Evolutionary conservation across 2,329 filamentous ascomycete genomes (phyloP).

Genomic region (Fusarium succisae): DNA sequence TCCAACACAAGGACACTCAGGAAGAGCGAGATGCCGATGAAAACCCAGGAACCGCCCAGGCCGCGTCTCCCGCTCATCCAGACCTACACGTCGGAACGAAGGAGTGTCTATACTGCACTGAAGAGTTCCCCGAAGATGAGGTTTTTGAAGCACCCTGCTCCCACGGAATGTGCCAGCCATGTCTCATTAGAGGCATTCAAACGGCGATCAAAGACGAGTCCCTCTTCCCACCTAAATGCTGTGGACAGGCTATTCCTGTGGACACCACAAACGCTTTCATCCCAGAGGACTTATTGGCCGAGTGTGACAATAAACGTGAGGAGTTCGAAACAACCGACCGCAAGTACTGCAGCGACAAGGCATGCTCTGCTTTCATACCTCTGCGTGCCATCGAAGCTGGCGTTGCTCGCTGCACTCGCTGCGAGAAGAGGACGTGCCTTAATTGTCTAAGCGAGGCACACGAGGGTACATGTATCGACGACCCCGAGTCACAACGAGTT

Average conservation of each 20-base stretch:
- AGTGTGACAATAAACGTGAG: fast-evolving
- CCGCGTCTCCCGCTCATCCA: fast-evolving
- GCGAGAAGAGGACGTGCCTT: fast-evolving
- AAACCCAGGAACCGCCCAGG: fast-evolving
- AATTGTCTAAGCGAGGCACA: neutral
- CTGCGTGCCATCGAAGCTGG: neutral
- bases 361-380: neutral
- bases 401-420: neutral
- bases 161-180: neutral
- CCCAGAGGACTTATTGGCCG: neutral
- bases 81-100: neutral
- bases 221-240: fast-evolving
- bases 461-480: neutral
- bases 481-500: neutral
- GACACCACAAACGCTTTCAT: fast-evolving
- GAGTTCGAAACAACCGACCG: fast-evolving
- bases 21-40: neutral
- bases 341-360: fast-evolving
- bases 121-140: fast-evolving
- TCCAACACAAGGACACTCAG: too few relatives aligned
- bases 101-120: neutral
- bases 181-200: neutral
- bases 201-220: neutral
- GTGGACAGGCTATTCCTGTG: fast-evolving
- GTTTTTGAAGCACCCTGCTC: neutral